Percentiles rank a stretch among this genome's conserved stretches.
Evolutionary conservation across 2,329 filamentous ascomycete genomes (phyloP).

Genomic region (Colletotrichum cuscutae): DNA sequence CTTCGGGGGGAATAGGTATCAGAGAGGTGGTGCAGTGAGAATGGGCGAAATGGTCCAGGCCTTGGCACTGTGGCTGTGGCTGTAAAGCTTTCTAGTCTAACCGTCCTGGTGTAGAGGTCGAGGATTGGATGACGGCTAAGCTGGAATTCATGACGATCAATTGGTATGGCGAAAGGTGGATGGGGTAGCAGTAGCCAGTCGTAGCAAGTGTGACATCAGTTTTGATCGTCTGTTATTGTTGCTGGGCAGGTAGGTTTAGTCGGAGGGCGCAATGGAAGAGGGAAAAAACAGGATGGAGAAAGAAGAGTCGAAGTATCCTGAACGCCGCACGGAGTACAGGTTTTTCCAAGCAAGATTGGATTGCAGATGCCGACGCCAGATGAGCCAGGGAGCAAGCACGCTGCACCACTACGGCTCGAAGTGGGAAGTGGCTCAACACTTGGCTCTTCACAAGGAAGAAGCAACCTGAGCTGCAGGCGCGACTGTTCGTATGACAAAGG

Average conservation of each 20-base stretch:
- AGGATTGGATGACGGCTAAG: constrained; percentile 32
- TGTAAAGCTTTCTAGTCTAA: constrained; percentile 32
- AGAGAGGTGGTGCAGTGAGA: neutral
- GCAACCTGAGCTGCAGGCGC: neutral
- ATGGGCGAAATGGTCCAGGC: constrained; percentile 24
- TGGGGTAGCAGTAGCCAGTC: neutral
- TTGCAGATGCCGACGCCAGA: constrained; percentile 18
- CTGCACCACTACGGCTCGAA: neutral
- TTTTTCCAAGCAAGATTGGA: neutral
- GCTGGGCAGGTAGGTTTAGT: neutral
- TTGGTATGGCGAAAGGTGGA: constrained; percentile 12
- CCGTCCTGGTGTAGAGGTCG: constrained; percentile 27
- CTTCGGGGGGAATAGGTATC: constrained; percentile 1
- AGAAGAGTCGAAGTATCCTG: constrained; percentile 1
- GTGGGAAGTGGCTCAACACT: neutral
- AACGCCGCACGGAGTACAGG: neutral
- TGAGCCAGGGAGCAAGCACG: constrained; percentile 3
- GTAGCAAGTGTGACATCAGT: constrained; percentile 21
- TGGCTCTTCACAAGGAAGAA: constrained; percentile 7
- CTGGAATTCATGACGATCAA: constrained; percentile 32
- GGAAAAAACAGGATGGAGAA: constrained; percentile 2
- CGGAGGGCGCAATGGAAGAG: neutral
- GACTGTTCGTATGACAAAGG: neutral
- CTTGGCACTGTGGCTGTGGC: constrained; percentile 27
- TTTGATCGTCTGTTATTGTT: constrained; percentile 4